Percentiles rank a stretch among this genome's conserved stretches.
These are phyloP conservation scores for Phyllosticta capitalensis DNA, from an alignment of 2,329 filamentous ascomycete species.

Conservation along the genomic window DNA sequence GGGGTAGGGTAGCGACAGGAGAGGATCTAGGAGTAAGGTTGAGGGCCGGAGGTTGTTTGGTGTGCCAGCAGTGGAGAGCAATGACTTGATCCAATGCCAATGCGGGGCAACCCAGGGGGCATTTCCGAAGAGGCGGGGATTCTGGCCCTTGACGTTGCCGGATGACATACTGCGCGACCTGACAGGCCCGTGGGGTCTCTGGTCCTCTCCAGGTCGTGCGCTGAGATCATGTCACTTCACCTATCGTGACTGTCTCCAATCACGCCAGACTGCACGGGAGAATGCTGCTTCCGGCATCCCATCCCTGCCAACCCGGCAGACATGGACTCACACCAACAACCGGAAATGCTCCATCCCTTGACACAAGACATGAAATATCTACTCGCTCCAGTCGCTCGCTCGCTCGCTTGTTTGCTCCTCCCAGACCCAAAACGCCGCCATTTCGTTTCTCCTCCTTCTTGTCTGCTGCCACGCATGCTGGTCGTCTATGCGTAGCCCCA, in stretches of 20 bases:
- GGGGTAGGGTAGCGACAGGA: background rate
- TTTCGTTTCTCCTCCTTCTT: background rate
- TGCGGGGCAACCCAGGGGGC: background rate
- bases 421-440: background rate
- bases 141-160: background rate
- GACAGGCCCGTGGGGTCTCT: background rate
- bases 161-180: background rate
- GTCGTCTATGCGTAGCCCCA: background rate
- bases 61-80: background rate
- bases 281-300: background rate
- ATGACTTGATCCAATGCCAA: background rate
- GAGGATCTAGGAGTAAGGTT: background rate
- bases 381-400: background rate
- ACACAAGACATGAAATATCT: background rate
- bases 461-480: background rate
- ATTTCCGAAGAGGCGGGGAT: background rate
- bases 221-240: background rate
- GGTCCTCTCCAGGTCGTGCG: background rate
- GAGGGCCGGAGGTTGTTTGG: background rate
- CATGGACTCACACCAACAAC: no score
- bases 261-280: no score
- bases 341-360: background rate
- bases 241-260: background rate
- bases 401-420: background rate
- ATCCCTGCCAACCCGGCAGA: background rate